Percentiles rank a stretch among this genome's conserved stretches.
Evolutionary conservation across 2,329 filamentous ascomycete genomes (phyloP).

Genomic region (Sclerotiophoma versabilis): DNA sequence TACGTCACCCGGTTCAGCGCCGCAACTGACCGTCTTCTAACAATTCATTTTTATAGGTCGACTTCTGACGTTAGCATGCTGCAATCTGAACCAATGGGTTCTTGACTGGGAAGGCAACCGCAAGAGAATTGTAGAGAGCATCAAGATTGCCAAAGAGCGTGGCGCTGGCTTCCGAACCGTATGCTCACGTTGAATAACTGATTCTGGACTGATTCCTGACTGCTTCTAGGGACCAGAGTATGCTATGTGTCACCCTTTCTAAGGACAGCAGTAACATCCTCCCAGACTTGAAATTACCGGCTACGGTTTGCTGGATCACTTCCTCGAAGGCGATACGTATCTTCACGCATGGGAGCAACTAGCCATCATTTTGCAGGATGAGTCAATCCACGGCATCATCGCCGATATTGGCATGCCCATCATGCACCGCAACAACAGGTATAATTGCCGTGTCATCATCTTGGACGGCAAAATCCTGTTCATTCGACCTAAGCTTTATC

Average conservation of each 20-base stretch:
- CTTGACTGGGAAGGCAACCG: slow-evolving; percentile 62
- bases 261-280: background rate
- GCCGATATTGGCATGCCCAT: slow-evolving; percentile 51
- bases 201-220: slow-evolving; percentile 1
- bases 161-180: slow-evolving; percentile 15
- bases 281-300: slow-evolving; percentile 50
- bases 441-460: slow-evolving; percentile 69
- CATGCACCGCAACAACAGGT: slow-evolving; percentile 66
- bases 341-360: slow-evolving; percentile 63
- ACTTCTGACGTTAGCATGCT: slow-evolving; percentile 40
- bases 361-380: slow-evolving; percentile 65
- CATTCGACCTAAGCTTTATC: slow-evolving; percentile 74
- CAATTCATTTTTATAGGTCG: slow-evolving; percentile 14
- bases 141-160: slow-evolving; percentile 62
- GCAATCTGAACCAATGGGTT: slow-evolving; percentile 40
- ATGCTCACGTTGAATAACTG: too few relatives aligned
- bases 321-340: slow-evolving; percentile 30
- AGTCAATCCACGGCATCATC: slow-evolving; percentile 66
- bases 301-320: slow-evolving; percentile 66
- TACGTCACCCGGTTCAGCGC: background rate
- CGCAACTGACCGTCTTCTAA: background rate
- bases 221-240: slow-evolving; percentile 12
- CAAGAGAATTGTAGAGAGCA: slow-evolving; percentile 68
- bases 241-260: background rate
- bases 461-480: slow-evolving; percentile 72